Percentiles rank a stretch among this genome's conserved stretches.
Conservation (phyloP, 495 filamentous ascomycete species). For the Daldinia decipiens region DNA sequence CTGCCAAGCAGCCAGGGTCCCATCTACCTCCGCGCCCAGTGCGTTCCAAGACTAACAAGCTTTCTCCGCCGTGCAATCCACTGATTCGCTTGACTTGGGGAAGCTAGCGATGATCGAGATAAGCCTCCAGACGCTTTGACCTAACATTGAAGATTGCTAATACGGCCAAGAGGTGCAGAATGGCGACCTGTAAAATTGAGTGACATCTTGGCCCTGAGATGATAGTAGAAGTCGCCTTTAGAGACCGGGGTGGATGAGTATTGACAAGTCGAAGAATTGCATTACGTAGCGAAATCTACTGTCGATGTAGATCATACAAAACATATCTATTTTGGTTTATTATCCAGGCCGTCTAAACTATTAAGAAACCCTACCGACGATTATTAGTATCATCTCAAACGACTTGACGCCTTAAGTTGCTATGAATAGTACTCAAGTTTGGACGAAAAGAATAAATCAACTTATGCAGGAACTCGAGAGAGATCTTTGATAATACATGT, state of each 20-base stretch:
- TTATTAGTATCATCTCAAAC: slow-evolving; percentile 1
- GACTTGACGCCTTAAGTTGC: slow-evolving; percentile 8
- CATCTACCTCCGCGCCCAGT: slow-evolving; percentile 29
- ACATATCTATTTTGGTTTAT: slow-evolving; percentile 11
- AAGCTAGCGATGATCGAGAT: slow-evolving; percentile 22
- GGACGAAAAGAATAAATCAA: slow-evolving; percentile 17
- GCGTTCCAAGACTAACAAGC: slow-evolving; percentile 25
- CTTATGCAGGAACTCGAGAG: slow-evolving; percentile 4
- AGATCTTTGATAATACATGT: slow-evolving; percentile 23
- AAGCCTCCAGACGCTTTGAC: neutral
- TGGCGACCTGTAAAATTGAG: neutral
- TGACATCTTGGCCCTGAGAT: neutral
- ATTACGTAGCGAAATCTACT: neutral
- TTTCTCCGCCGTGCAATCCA: slow-evolving; percentile 17
- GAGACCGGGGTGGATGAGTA: neutral
- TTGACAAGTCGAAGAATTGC: neutral
- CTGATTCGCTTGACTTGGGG: slow-evolving; percentile 21
- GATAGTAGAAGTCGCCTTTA: neutral
- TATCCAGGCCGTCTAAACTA: too few relatives aligned
- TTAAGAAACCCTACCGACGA: neutral
- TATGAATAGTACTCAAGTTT: slow-evolving; percentile 32
- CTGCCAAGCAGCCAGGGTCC: slow-evolving; percentile 47
- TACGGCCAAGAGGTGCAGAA: neutral
- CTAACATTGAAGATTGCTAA: neutral
- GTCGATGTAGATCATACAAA: slow-evolving; percentile 36